Percentiles rank a stretch among this genome's conserved stretches.
phyloP scores from a whole-genome alignment of 495 filamentous ascomycete species.

The Penicillium samsonianum region DNA sequence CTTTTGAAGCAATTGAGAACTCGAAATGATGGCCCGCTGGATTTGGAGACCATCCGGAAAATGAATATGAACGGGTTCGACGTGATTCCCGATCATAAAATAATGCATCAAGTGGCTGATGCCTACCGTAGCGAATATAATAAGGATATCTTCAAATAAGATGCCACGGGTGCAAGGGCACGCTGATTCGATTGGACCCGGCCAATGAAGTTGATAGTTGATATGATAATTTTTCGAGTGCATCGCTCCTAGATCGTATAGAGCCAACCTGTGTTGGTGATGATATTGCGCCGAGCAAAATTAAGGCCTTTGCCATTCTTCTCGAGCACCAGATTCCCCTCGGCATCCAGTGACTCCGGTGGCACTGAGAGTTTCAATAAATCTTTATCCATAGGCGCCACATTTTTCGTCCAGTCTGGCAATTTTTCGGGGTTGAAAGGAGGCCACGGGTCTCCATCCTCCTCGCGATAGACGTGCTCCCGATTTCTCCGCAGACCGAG shows the following conservation, averaged over 20 bases:
- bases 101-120: conserved; percentile 27
- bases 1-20: conserved; percentile 26
- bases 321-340: conserved; percentile 32
- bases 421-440: conserved; percentile 25
- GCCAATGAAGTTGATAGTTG: no score
- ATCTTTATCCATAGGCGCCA: conserved; percentile 25
- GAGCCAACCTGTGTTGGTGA: conserved; percentile 35
- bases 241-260: conserved; percentile 27
- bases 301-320: conserved; percentile 20
- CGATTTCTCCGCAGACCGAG: conserved; percentile 37
- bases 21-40: conserved; percentile 25
- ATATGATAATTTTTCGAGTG: conserved; percentile 8
- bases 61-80: conserved; percentile 33
- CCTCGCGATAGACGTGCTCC: conserved; percentile 30
- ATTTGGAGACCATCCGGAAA: conserved; percentile 27
- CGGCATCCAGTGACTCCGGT: conserved; percentile 12
- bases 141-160: conserved; percentile 14
- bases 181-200: no score
- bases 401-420: conserved; percentile 26
- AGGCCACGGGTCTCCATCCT: conserved; percentile 24
- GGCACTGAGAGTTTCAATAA: conserved; percentile 22
- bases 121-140: conserved; percentile 26
- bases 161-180: no score
- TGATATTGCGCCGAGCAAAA: conserved; percentile 36
- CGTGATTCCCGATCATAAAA: conserved; percentile 25